phyloP scores from a whole-genome alignment of 2,329 filamentous ascomycete genomes.

The Claviceps sorghi region DNA sequence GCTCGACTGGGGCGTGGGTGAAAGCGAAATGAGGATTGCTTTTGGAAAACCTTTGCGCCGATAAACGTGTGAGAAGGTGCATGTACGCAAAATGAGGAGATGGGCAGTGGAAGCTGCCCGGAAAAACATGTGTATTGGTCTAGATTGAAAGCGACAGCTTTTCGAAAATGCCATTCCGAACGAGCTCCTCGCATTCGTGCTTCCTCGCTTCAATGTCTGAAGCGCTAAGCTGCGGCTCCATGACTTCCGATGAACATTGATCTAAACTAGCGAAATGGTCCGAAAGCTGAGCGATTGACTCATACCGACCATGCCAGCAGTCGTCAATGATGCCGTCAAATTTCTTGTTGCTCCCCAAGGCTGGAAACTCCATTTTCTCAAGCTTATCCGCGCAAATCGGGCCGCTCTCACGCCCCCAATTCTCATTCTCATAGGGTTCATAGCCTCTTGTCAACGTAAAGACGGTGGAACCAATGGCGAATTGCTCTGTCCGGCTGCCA shows the following conservation, averaged over 20 bases:
- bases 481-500: conserved; percentile 6
- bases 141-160: too few species aligned
- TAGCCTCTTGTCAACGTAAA: conserved; percentile 5
- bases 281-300: conserved; percentile 5
- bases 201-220: not conserved
- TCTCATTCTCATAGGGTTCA: conserved; percentile 5
- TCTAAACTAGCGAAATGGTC: conserved; percentile 1
- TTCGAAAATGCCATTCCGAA: conserved; percentile 1
- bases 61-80: too few species aligned
- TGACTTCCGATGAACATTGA: conserved; percentile 1
- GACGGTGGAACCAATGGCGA: conserved; percentile 6
- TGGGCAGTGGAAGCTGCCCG: too few species aligned
- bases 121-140: too few species aligned
- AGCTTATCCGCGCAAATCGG: conserved; percentile 3
- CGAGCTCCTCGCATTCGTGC: conserved; percentile 1
- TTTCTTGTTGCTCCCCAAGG: not conserved
- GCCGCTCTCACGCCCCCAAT: conserved; percentile 4
- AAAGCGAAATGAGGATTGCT: too few species aligned
- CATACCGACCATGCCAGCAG: conserved; percentile 6
- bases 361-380: conserved; percentile 5
- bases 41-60: too few species aligned
- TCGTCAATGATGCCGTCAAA: conserved; percentile 5
- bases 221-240: not conserved
- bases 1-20: too few species aligned
- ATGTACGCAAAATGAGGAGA: too few species aligned